Percentiles rank a stretch among this genome's conserved stretches.
phyloP scores from a whole-genome alignment of 2,329 filamentous ascomycete species.

The Cordyceps militaris region DNA sequence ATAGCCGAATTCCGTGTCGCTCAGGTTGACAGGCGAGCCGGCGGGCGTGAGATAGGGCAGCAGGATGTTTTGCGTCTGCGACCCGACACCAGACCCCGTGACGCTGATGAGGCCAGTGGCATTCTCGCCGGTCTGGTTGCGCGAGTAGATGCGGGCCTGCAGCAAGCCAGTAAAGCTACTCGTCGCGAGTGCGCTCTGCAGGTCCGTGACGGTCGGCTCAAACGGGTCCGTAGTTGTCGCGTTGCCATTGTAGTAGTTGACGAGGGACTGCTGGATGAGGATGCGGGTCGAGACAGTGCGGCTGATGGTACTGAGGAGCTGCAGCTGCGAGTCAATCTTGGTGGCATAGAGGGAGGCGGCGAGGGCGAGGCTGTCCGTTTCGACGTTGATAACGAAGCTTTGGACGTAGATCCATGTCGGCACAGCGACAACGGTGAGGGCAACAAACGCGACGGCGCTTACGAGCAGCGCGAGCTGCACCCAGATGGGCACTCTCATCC shows the following conservation, averaged over 20 bases:
- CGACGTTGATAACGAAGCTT: slow-evolving; percentile 44
- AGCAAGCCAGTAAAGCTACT: slow-evolving; percentile 52
- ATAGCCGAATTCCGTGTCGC: slow-evolving; percentile 58
- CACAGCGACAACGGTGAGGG: slow-evolving; percentile 71
- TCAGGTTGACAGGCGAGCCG: slow-evolving; percentile 53
- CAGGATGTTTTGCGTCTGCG: slow-evolving; percentile 35
- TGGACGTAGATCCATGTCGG: slow-evolving; percentile 61
- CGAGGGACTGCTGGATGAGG: slow-evolving; percentile 48
- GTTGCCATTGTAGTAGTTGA: slow-evolving; percentile 49
- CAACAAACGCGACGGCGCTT: slow-evolving; percentile 64
- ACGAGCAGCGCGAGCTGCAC: slow-evolving; percentile 81
- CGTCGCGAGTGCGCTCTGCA: slow-evolving; percentile 61
- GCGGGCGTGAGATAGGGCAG: slow-evolving; percentile 56
- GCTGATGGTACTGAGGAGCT: slow-evolving; percentile 70
- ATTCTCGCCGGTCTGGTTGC: slow-evolving; percentile 51
- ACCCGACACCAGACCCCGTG: slow-evolving; percentile 41
- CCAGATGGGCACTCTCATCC: slow-evolving; percentile 79
- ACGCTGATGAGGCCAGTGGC: slow-evolving; percentile 54
- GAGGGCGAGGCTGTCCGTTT: slow-evolving; percentile 59
- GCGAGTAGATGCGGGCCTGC: slow-evolving; percentile 67
- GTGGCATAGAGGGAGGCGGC: slow-evolving; percentile 83
- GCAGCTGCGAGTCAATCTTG: slow-evolving; percentile 70
- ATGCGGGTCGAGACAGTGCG: slow-evolving; percentile 63
- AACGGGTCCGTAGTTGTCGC: slow-evolving; percentile 49
- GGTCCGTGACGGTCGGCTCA: slow-evolving; percentile 52